phyloP scores from a whole-genome alignment of 352 stramenopile species.

The Pythium insidiosum region DNA sequence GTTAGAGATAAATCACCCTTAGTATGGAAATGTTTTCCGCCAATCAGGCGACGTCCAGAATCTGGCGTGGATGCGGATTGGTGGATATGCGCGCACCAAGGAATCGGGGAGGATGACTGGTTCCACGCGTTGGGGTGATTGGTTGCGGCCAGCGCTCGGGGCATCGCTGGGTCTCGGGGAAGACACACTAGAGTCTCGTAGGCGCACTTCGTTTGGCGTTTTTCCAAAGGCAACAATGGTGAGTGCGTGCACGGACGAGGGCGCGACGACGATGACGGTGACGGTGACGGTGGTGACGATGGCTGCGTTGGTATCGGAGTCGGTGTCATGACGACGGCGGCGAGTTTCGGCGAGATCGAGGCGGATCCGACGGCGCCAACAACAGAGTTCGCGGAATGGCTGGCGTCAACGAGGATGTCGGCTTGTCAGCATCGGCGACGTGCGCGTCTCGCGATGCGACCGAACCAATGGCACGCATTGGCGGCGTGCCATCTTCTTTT shows the following conservation, averaged over 20 bases:
- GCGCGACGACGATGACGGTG: background rate
- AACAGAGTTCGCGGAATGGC: too few species aligned
- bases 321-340: too few species aligned
- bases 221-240: slow-evolving; percentile 82
- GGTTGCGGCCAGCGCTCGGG: slow-evolving; percentile 16
- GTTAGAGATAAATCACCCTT: background rate
- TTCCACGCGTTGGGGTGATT: slow-evolving; percentile 31
- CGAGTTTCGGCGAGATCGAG: too few species aligned
- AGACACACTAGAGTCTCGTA: slow-evolving; percentile 1
- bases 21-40: slow-evolving; percentile 23
- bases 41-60: too few species aligned
- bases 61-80: slow-evolving; percentile 39
- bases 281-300: background rate
- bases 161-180: background rate
- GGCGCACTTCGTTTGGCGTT: slow-evolving; percentile 79
- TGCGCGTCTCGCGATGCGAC: too few species aligned
- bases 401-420: too few species aligned
- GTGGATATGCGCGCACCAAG: slow-evolving; percentile 6
- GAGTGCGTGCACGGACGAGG: slow-evolving; percentile 19
- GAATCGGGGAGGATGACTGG: slow-evolving; percentile 68
- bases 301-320: too few species aligned
- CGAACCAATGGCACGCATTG: too few species aligned
- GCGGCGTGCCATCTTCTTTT: too few species aligned
- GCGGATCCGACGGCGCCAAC: too few species aligned
- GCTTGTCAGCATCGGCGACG: too few species aligned